phyloP scores from a whole-genome alignment of 768 basidiomycete genomes.

The Russula lepida region DNA sequence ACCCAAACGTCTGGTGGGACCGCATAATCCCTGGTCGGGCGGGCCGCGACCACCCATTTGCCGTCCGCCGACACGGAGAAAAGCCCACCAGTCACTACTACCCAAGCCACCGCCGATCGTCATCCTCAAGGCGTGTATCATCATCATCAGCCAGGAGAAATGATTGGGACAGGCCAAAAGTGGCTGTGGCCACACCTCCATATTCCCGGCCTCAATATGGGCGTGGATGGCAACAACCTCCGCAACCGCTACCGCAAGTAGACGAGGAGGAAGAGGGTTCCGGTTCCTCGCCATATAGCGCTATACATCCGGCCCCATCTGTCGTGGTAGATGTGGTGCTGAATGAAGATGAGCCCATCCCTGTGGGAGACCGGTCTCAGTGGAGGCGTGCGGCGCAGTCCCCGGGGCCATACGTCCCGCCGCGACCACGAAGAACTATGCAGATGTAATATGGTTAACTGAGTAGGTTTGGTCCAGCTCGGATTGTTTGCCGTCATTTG shows the following conservation, averaged over 20 bases:
- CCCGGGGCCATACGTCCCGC: neutral
- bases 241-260: neutral
- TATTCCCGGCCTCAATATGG: neutral
- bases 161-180: neutral
- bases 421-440: neutral
- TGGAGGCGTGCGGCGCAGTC: slow-evolving; percentile 24
- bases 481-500: neutral
- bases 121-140: neutral
- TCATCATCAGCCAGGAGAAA: neutral
- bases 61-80: neutral
- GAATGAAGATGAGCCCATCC: slow-evolving; percentile 50
- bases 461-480: neutral
- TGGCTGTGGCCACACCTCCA: neutral
- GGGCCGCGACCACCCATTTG: slow-evolving; percentile 8
- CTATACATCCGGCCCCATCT: too few species aligned
- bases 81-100: neutral
- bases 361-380: slow-evolving; percentile 40
- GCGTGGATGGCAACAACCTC: neutral
- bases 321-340: slow-evolving; percentile 34
- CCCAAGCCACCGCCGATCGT: neutral
- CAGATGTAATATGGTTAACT: neutral
- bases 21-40: neutral
- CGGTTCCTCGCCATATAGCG: neutral
- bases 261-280: neutral
- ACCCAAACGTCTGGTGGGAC: neutral